A percentile compares a stretch with the other conserved stretches of the same genome.
Evolutionary conservation across 2,329 filamentous ascomycete species (phyloP).

Genomic region (Fusarium sororula): DNA sequence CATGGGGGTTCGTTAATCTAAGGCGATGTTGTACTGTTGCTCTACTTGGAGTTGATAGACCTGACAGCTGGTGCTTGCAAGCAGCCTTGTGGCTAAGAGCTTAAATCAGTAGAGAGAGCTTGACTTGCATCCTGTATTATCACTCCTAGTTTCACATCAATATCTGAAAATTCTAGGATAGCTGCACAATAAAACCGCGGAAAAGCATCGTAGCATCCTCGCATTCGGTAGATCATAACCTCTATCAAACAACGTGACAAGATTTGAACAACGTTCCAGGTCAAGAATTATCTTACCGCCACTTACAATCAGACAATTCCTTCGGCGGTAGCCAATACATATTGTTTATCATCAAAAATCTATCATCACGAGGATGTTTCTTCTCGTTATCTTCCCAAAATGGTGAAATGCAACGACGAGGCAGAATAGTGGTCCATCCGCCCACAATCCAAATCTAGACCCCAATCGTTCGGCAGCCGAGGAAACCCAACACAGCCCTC

Average conservation of each 20-base stretch:
- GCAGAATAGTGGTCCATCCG: not conserved
- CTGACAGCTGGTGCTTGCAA: not conserved
- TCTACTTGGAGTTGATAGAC: not conserved
- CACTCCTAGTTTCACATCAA: not conserved
- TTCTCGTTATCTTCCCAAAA: not conserved
- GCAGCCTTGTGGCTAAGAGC: not conserved
- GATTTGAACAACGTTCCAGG: rapidly evolving
- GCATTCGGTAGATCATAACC: rapidly evolving
- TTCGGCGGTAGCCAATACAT: too few species aligned
- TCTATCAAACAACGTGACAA: too few species aligned
- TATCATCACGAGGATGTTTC: not conserved
- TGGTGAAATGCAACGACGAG: not conserved
- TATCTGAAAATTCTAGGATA: not conserved
- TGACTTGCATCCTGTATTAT: too few species aligned
- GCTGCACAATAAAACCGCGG: rapidly evolving
- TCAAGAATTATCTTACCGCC: too few species aligned
- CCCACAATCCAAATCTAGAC: too few species aligned
- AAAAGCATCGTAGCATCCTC: not conserved
- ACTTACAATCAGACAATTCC: rapidly evolving
- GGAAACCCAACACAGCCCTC: not conserved
- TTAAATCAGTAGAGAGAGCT: rapidly evolving
- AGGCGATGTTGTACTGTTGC: not conserved
- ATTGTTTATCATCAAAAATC: too few species aligned
- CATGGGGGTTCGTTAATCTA: not conserved
- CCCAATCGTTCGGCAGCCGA: not conserved